phyloP scores from a whole-genome alignment of 192 early-diverging fungal species.

The Spizellomyces punctatus region DNA sequence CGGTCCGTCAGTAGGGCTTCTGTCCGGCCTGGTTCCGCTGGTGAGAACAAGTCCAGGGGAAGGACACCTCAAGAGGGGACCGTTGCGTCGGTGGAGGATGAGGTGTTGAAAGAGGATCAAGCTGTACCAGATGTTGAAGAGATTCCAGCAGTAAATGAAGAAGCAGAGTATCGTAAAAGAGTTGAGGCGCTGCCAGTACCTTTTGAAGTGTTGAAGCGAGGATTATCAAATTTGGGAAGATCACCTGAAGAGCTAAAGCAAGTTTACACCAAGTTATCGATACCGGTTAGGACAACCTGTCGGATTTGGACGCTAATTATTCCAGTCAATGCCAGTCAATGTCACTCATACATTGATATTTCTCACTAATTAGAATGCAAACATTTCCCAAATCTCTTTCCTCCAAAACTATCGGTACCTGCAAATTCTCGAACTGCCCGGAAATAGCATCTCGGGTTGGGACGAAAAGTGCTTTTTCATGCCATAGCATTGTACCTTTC shows the following conservation, averaged over 20 bases:
- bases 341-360: background rate
- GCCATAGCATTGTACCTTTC: conserved; percentile 4
- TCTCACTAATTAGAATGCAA: conserved; percentile 33
- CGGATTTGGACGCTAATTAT: background rate
- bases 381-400: conserved; percentile 34
- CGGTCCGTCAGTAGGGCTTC: too few species aligned
- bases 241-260: conserved; percentile 41
- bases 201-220: conserved; percentile 36
- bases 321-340: background rate
- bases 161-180: conserved; percentile 19
- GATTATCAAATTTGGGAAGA: conserved; percentile 39
- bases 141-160: conserved; percentile 15
- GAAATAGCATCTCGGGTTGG: conserved; percentile 49
- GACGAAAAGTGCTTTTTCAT: background rate
- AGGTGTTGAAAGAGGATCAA: background rate
- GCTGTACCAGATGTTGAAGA: background rate
- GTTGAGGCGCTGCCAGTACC: conserved; percentile 20
- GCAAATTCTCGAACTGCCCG: conserved; percentile 47
- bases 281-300: conserved; percentile 38
- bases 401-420: conserved; percentile 44
- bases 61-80: too few species aligned
- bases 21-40: too few species aligned
- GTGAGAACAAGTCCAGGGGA: too few species aligned
- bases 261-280: conserved; percentile 46
- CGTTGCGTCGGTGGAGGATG: too few species aligned